Evolutionary conservation across 345 rosid species (phyloP), one percentile per base, ranked within the genome.

Genomic region (Erysimum cheiranthoides): DNA sequence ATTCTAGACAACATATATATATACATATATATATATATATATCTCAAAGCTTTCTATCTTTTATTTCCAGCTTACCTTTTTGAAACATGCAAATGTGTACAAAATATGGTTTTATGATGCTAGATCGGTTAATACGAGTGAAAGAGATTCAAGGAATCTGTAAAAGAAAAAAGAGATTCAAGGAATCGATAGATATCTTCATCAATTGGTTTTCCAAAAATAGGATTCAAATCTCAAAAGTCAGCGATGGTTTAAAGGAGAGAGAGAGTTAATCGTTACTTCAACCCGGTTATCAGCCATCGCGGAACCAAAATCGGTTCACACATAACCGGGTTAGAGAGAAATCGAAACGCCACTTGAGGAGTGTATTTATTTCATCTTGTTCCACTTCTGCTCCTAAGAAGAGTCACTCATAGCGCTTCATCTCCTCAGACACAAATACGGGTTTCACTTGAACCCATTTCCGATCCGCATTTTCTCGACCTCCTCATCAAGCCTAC

Each of bases 331-430:
- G 31, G 31, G 3, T 2, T 31, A 32, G 25, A 25, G 25, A 25
- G 51, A 50, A 38, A 25, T 5, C 38, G 50, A 67, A 67, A 67
- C 25, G 60, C 5, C 71, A 21, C 43, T 17, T 10, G 2, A 62
- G 10, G 57, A 18, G 21, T 25, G 12, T 35, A 35, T 66, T 12
- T 49, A 34, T 18, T 47, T 9, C 40, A 10, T 43, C 28, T 49
- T 46, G 8, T 11, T 49, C 12, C 27, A 28, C 73, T 54, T 53
- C 62, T 38, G 5, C 27, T 61, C 31, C 46, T 38, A 39, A 18
- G 10, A 60, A 59, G 6, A 60, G 31, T 39, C 62, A 34, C 42
- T 59, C 51, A 62, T 62, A 51, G 51, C 67, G 25, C 8, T 62
- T 42, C 67, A 42, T 27, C 50, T 62, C 4, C 51, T 40, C 51